phyloP scores from a whole-genome alignment of 139 green algal genomes.

The Asterochloris sp. region DNA sequence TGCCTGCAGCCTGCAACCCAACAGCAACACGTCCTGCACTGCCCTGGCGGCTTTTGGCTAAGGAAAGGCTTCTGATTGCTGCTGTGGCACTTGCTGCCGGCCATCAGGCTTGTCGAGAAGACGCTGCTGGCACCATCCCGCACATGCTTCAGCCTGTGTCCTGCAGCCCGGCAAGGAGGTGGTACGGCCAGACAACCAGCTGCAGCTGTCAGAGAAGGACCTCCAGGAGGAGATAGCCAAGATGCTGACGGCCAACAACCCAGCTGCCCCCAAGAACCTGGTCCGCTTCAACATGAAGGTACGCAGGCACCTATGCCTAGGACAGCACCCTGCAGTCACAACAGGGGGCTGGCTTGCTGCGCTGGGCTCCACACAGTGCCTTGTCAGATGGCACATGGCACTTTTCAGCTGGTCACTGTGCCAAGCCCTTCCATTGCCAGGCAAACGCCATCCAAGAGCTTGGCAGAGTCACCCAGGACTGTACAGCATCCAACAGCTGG shows the following conservation, averaged over 20 bases:
- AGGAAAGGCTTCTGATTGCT: neutral
- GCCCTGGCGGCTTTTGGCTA: neutral
- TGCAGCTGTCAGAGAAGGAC: conserved; percentile 68
- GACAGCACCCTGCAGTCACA: no score
- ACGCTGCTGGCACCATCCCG: neutral
- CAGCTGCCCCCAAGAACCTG: conserved; percentile 71
- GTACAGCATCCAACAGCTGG: no score
- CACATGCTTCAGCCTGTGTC: neutral
- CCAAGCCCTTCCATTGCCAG: no score
- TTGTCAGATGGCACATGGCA: no score
- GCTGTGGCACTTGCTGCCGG: neutral
- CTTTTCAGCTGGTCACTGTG: no score
- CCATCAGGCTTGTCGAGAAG: neutral
- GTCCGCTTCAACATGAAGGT: conserved; percentile 66
- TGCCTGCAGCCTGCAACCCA: no score
- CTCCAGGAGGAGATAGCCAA: conserved; percentile 83
- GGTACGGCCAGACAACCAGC: conserved; percentile 71
- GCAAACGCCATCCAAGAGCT: no score
- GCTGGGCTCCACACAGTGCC: no score
- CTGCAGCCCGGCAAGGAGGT: conserved; percentile 68
- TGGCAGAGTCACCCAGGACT: no score
- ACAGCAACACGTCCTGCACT: no score
- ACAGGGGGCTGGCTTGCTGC: no score
- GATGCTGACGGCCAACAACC: conserved; percentile 86
- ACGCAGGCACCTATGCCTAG: neutral